A percentile compares a stretch with the other conserved stretches of the same genome.
These are phyloP conservation scores for Hamigera avellanea DNA, from an alignment of 495 filamentous ascomycete genomes.

Conservation along the genomic window DNA sequence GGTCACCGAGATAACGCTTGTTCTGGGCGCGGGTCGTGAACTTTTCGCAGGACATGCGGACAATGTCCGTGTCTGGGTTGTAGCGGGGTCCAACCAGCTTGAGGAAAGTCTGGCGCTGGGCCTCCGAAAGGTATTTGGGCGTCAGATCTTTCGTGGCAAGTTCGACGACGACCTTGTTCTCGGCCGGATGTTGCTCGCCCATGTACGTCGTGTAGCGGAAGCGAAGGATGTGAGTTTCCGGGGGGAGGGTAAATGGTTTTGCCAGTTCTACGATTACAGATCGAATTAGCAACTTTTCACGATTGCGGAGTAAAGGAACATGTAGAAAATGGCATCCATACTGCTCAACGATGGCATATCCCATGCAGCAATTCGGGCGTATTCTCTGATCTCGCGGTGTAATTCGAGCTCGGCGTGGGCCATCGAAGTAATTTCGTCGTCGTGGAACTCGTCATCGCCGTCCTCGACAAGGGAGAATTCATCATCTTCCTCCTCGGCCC, in stretches of 20 bases:
- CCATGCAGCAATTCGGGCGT: slow-evolving; percentile 80
- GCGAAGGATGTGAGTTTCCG: slow-evolving; percentile 56
- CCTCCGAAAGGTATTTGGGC: slow-evolving; percentile 42
- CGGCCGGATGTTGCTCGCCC: slow-evolving; percentile 85
- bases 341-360: slow-evolving; percentile 87
- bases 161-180: slow-evolving; percentile 86
- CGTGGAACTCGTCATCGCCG: slow-evolving; percentile 50
- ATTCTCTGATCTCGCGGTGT: slow-evolving; percentile 81
- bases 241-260: slow-evolving; percentile 62
- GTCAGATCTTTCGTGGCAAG: slow-evolving; percentile 62
- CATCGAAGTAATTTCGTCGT: slow-evolving; percentile 71
- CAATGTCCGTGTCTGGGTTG: slow-evolving; percentile 73
- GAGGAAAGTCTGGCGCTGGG: slow-evolving; percentile 67
- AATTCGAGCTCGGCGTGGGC: slow-evolving; percentile 82
- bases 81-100: slow-evolving; percentile 84
- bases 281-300: slow-evolving; percentile 12
- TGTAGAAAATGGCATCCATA: slow-evolving; percentile 33
- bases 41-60: slow-evolving; percentile 86
- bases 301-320: too few species aligned
- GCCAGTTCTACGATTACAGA: slow-evolving; percentile 52
- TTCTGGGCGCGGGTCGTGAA: slow-evolving; percentile 86
- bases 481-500: slow-evolving; percentile 43
- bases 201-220: slow-evolving; percentile 98
- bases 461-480: slow-evolving; percentile 42
- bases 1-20: slow-evolving; percentile 80